Base-by-base conservation (phyloP, 495 filamentous ascomycete species). In the Hypoxylon perforatum region DNA sequence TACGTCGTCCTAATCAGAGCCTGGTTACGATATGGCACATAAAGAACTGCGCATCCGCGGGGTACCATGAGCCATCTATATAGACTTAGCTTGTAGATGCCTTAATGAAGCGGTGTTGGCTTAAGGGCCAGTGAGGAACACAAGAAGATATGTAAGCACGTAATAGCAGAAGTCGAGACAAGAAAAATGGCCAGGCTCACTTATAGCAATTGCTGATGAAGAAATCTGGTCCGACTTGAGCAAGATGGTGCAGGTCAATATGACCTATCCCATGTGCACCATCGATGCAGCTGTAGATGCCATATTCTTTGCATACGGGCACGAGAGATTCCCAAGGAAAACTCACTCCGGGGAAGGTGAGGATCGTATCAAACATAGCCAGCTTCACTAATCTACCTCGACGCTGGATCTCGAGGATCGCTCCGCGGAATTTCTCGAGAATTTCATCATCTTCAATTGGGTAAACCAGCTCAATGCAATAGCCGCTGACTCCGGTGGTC, bases 61-160 rank as follows among this genome's bases (percentile, higher is more conserved):
- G 92, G 93, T 15, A 86, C 85, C 73, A 85, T 90, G 17, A 96
- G 85, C 93, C 93, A 97, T 80, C 94, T 97, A 76, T 48, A 59
- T 53, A 49, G 22, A 60, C 18, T 70, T 54, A 66, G 53, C 25
- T 94, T 89, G 62, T 83, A 87, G 70, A 92, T 93, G 47, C 76
- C 85, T 22, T 88, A 76, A 55, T 90, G 73, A 92, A n/a, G n/a
- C 85, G 22, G 39, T 22, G 38, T 12, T 25, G 14, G 21, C 17
- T 42, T 17, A 23, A 47, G 30, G 5, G 35, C 19, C n/a, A 6
- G 44, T 5, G 21, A 28, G 50, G 21, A 12, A n/a, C 4, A 9
- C 14, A 18, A 36, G 21, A 35, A 53, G 30, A n/a, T 2, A 18
- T 3, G 7, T 12, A 35, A 2, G 42, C 30, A 9, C 30, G 7